phyloP scores from a whole-genome alignment of 805 yeast species.

The Brettanomyces nanus region DNA sequence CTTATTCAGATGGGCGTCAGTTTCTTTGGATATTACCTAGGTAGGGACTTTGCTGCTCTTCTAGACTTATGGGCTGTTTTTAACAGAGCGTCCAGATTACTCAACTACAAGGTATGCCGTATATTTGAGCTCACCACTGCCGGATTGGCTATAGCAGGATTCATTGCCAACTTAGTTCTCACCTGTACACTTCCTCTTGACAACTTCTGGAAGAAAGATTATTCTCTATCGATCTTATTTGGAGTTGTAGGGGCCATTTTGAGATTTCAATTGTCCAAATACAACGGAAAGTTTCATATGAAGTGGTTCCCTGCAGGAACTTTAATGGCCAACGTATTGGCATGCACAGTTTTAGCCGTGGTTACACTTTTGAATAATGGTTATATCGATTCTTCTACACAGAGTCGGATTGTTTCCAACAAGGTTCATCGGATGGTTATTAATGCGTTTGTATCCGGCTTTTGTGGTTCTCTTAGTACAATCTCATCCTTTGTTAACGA shows the following conservation, averaged over 20 bases:
- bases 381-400: background rate
- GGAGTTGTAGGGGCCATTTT: conserved; percentile 62
- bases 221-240: conserved; percentile 61
- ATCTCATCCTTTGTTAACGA: conserved; percentile 75
- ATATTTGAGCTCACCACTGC: conserved; percentile 9
- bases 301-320: conserved; percentile 48
- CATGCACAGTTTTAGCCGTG: conserved; percentile 12
- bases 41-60: conserved; percentile 36
- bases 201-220: conserved; percentile 43
- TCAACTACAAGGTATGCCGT: conserved; percentile 7
- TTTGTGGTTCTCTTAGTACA: conserved; percentile 31
- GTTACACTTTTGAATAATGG: conserved; percentile 15
- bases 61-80: conserved; percentile 4
- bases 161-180: conserved; percentile 34
- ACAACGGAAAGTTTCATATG: conserved; percentile 31
- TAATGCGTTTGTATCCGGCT: conserved; percentile 19
- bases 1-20: conserved; percentile 59
- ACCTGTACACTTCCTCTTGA: conserved; percentile 24
- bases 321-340: conserved; percentile 27
- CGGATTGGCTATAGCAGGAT: conserved; percentile 17
- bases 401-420: conserved; percentile 10
- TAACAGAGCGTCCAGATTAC: background rate
- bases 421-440: conserved; percentile 14
- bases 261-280: conserved; percentile 46
- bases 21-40: conserved; percentile 47